Base-by-base conservation (phyloP, 2,329 filamentous ascomycete species). In the Daldinia sp. region DNA sequence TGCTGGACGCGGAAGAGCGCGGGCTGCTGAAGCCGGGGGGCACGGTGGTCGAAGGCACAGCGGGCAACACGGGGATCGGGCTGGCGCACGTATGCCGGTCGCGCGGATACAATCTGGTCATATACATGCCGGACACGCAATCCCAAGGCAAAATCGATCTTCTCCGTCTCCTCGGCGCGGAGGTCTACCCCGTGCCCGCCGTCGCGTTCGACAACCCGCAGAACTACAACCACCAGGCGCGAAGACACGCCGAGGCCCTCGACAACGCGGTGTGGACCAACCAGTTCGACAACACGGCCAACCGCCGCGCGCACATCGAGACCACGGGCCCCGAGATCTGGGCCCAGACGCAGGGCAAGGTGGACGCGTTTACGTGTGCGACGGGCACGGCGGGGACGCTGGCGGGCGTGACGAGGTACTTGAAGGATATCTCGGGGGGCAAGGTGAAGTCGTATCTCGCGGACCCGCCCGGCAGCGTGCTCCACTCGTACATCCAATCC, bases 101-200 rank as follows among this genome's bases (percentile, higher is more conserved):
- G 34, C 90, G 90, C 72, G 95, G 94, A 37, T 98, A 99, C 85
- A 90, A 90, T 76, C 88, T 97, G 51, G 94, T 98, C 75, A 99
- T 99, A 76, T 99, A 98, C 87, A 98, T 99, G 95, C 95, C 95
- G 72, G 91, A 99, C 83, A 98, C 94, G 49, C 95, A 98, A 81
- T 96, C 94, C 17, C 94, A 97, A 80, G 95, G 94, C 76, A 99
- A 99, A 83, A 92, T 99, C 75, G 95, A 98, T 77, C 85, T 99
- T 54, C 83, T 99, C 68, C 86, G 94, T 7, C 83, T 98, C 32
- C 86, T 99, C 8, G 95, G 95, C 68, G 95, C 95, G 23, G 94
- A 98, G 78, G 95, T 99, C 30, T 91, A 96, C 80, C 94, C 95
- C 15, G 95, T 99, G 0, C 95, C 95, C 13, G 95, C 94, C 6